Evolutionary conservation across 345 rosid genomes (phyloP), one percentile per base, ranked within the genome.

Genomic region (Erodium maritimum): DNA sequence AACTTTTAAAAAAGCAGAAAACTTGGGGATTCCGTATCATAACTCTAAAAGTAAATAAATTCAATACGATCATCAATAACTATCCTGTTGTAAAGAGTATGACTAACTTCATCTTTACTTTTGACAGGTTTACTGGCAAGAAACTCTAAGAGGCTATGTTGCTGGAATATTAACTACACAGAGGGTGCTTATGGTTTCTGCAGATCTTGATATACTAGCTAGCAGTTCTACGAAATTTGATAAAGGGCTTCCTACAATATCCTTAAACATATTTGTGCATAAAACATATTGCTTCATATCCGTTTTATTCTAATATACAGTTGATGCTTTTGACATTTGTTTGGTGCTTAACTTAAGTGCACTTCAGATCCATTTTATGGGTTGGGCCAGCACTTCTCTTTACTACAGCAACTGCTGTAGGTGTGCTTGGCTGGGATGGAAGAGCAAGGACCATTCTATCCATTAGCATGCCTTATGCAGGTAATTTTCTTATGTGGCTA

Each of bases 351-450:
- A 86, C 88, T 56, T 60, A 37, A 65, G 69, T 23, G 46, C 71
- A 87, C 95, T 85, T 73, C 65, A 89, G 99, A 87, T 89, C 96
- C 67, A 84, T 89, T 69, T 72, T 93, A 64, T 93, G 99, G 99
- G 77, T 87, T 75, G 99, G 99, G 54, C 96, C 99, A 57, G 95
- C 96, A 53, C 87, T 93, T 76, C 82, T 89, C 52, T 93, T 87
- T 78, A 86, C 96, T 58, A 93, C 94, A 50, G 79, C 94, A 48
- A 83, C 96, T 66, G 77, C 88, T 61, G 69, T 89, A 61, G 72
- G 95, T 67, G 42, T 93, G 63, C 93, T 93, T 62, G 99, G 99
- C 63, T 93, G 99, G 99, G 99, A 93, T 67, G 95, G 99, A 59
- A 82, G 77, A 73, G 94, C 75, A 65, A 87, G 96, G 80, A 80